phyloP scores from a whole-genome alignment of 768 basidiomycete species.

The Naganishia randhawae region DNA sequence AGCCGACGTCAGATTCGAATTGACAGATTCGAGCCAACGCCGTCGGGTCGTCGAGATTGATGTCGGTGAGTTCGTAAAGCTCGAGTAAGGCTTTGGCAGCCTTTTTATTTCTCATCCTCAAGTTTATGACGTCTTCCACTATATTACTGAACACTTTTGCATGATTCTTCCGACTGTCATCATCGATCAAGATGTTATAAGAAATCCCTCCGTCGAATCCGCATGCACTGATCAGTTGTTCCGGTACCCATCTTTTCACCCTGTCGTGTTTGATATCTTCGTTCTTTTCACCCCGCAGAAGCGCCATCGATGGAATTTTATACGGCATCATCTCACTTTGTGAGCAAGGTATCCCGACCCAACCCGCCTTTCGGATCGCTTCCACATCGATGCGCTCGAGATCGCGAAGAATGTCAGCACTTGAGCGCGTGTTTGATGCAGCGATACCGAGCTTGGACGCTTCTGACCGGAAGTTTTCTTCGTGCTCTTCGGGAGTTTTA shows the following conservation, averaged over 20 bases:
- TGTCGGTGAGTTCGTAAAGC: constrained; percentile 8
- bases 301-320: constrained; percentile 23
- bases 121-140: background rate
- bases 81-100: background rate
- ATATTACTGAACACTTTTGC: constrained; percentile 10
- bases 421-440: background rate
- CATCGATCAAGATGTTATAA: constrained; percentile 8
- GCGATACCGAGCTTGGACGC: constrained; percentile 4
- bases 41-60: constrained; percentile 4
- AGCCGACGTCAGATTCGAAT: constrained; percentile 23
- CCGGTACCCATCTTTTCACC: constrained; percentile 12
- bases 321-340: constrained; percentile 25
- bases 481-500: constrained; percentile 18
- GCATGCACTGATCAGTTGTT: constrained; percentile 22
- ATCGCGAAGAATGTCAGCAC: constrained; percentile 11
- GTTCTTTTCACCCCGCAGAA: constrained; percentile 13
- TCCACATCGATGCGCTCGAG: constrained; percentile 9
- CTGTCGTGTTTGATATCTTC: constrained; percentile 9
- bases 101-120: background rate
- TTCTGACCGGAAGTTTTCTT: background rate
- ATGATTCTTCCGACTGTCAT: constrained; percentile 13
- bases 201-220: constrained; percentile 23
- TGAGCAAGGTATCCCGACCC: constrained; percentile 23
- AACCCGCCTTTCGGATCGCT: background rate
- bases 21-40: constrained; percentile 9